These are phyloP conservation scores for Chaetomium sp. DNA, from an alignment of 2,329 filamentous ascomycete genomes.

Conservation along the genomic window DNA sequence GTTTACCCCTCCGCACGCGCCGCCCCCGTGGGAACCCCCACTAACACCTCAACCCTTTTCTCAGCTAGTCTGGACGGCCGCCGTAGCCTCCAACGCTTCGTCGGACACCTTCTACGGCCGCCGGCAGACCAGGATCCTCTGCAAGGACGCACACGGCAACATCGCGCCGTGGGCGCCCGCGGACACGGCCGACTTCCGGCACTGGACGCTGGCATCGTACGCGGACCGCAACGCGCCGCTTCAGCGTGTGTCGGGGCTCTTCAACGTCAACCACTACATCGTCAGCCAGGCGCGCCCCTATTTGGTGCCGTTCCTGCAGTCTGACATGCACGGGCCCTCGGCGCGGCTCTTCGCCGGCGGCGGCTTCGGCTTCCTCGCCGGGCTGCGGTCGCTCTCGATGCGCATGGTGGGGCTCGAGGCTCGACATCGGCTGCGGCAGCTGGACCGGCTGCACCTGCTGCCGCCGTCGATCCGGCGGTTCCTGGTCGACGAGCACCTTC, in stretches of 20 bases:
- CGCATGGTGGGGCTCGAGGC: slow-evolving; percentile 75
- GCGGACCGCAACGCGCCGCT: slow-evolving; percentile 67
- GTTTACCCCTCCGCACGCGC: slow-evolving; percentile 42
- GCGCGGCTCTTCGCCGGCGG: slow-evolving; percentile 47
- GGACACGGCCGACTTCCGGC: slow-evolving; percentile 63
- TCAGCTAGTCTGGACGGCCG: slow-evolving; percentile 78
- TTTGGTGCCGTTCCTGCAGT: slow-evolving; percentile 80
- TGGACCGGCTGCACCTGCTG: slow-evolving; percentile 75
- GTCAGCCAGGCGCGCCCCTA: slow-evolving; percentile 91
- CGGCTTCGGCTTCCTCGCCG: slow-evolving; percentile 60
- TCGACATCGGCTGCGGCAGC: slow-evolving; percentile 76
- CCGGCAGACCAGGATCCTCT: slow-evolving; percentile 67
- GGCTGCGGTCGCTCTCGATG: slow-evolving; percentile 60
- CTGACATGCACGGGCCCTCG: slow-evolving; percentile 76
- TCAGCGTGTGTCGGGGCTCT: slow-evolving; percentile 74
- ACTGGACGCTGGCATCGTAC: slow-evolving; percentile 67
- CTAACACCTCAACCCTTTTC: neutral
- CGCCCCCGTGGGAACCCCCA: neutral
- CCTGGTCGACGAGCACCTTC: slow-evolving; percentile 79
- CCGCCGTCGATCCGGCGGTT: slow-evolving; percentile 72
- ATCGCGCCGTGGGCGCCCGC: slow-evolving; percentile 74
- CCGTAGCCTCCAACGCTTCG: slow-evolving; percentile 72
- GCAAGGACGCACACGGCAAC: slow-evolving; percentile 72
- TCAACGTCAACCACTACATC: slow-evolving; percentile 95
- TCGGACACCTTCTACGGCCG: slow-evolving; percentile 66